These are phyloP conservation scores for Petrea volubilis DNA, from an alignment of 257 asterid species.

Conservation along the genomic window DNA sequence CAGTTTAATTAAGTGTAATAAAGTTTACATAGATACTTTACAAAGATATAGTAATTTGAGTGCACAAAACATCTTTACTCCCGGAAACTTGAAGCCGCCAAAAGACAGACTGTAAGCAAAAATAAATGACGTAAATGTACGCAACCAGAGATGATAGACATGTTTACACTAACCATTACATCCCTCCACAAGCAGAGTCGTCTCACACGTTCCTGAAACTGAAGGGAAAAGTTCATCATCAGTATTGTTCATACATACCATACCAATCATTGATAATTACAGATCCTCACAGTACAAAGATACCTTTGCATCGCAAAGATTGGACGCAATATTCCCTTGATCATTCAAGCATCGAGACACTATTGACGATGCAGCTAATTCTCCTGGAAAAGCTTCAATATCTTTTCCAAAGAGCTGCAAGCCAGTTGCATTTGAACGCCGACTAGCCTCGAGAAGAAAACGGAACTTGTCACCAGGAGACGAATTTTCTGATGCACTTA, in stretches of 20 bases:
- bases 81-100: too few species aligned
- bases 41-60: too few species aligned
- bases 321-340: slow-evolving; percentile 49
- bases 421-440: slow-evolving; percentile 80
- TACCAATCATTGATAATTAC: neutral
- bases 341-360: slow-evolving; percentile 71
- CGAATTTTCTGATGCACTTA: slow-evolving; percentile 78
- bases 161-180: slow-evolving; percentile 69
- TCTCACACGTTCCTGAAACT: slow-evolving; percentile 87
- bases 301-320: slow-evolving; percentile 56
- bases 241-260: slow-evolving; percentile 18
- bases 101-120: neutral
- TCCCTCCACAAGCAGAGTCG: slow-evolving; percentile 94
- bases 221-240: slow-evolving; percentile 34
- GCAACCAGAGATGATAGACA: slow-evolving; percentile 5
- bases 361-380: slow-evolving; percentile 80
- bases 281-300: slow-evolving; percentile 23
- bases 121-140: neutral
- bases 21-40: too few species aligned
- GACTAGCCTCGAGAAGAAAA: slow-evolving; percentile 88
- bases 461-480: slow-evolving; percentile 68
- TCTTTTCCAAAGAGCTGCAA: slow-evolving; percentile 85
- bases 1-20: too few species aligned
- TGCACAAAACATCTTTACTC: too few species aligned
- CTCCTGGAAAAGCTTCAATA: slow-evolving; percentile 81